Conservation (phyloP, 768 basidiomycete species). For the Lactarius quietus region DNA sequence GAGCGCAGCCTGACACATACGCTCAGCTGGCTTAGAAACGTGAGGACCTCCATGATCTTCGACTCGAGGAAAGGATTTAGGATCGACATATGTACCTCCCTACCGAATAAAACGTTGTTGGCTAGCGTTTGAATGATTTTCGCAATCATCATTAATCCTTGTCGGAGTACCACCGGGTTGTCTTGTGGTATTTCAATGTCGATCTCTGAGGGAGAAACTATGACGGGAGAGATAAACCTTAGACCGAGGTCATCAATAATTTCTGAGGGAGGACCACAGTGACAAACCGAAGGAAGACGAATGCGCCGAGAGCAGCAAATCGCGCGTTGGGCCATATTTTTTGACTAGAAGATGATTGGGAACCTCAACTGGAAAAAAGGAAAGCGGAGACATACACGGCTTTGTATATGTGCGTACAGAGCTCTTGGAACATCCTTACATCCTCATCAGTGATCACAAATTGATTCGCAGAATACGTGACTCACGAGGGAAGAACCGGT, state of each 20-base stretch:
- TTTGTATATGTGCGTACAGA: slow-evolving; percentile 76
- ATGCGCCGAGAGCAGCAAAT: slow-evolving; percentile 81
- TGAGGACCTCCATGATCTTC: slow-evolving; percentile 69
- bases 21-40: slow-evolving; percentile 72
- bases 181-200: slow-evolving; percentile 78
- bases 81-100: slow-evolving; percentile 81
- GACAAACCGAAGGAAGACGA: slow-evolving; percentile 80
- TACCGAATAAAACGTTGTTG: slow-evolving; percentile 91
- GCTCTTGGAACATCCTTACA: slow-evolving; percentile 77
- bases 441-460: slow-evolving; percentile 22
- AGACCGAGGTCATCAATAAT: background rate
- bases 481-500: slow-evolving; percentile 71
- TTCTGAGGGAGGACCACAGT: background rate
- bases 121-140: slow-evolving; percentile 93
- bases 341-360: slow-evolving; percentile 40
- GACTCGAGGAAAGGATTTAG: slow-evolving; percentile 71
- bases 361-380: slow-evolving; percentile 13
- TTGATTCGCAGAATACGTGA: slow-evolving; percentile 20
- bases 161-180: slow-evolving; percentile 52
- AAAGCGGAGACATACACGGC: slow-evolving; percentile 57
- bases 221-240: slow-evolving; percentile 89
- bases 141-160: slow-evolving; percentile 81
- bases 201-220: slow-evolving; percentile 80
- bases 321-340: slow-evolving; percentile 76
- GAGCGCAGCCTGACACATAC: slow-evolving; percentile 38